These are phyloP conservation scores for Cystofilobasidium ferigula DNA, from an alignment of 768 basidiomycete genomes.

Conservation along the genomic window DNA sequence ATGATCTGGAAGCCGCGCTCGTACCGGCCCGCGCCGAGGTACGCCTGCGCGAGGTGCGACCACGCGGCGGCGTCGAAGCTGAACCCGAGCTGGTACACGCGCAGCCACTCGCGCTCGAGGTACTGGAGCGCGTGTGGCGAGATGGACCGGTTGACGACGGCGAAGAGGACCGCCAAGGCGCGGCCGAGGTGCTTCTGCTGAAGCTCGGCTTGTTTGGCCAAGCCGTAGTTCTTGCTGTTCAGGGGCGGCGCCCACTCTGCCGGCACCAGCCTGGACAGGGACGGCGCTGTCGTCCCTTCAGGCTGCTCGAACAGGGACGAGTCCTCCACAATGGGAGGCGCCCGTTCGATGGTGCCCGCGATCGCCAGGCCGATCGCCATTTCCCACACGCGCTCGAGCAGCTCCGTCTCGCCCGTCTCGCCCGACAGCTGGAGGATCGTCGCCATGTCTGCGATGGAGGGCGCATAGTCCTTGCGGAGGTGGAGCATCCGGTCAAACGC, in stretches of 20 bases:
- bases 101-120: constrained; percentile 13
- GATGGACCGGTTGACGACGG: constrained; percentile 3
- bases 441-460: not conserved
- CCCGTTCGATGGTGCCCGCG: no score
- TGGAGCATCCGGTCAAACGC: not conserved
- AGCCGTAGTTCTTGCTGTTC: no score
- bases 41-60: not conserved
- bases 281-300: no score
- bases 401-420: not conserved
- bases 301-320: no score
- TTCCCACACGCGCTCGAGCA: not conserved
- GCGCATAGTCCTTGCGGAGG: not conserved
- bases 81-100: constrained; percentile 6
- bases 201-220: not conserved
- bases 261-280: no score
- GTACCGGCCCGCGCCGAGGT: constrained; percentile 4
- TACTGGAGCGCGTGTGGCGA: not conserved
- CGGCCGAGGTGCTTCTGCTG: not conserved
- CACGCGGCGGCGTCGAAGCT: constrained; percentile 8
- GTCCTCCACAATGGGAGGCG: not conserved
- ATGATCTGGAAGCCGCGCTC: constrained; percentile 15
- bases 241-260: no score
- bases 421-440: not conserved
- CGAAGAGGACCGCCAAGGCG: not conserved
- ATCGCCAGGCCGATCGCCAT: not conserved